phyloP scores from a whole-genome alignment of 768 basidiomycete species.

The Holtermanniella nyarrowii region DNA sequence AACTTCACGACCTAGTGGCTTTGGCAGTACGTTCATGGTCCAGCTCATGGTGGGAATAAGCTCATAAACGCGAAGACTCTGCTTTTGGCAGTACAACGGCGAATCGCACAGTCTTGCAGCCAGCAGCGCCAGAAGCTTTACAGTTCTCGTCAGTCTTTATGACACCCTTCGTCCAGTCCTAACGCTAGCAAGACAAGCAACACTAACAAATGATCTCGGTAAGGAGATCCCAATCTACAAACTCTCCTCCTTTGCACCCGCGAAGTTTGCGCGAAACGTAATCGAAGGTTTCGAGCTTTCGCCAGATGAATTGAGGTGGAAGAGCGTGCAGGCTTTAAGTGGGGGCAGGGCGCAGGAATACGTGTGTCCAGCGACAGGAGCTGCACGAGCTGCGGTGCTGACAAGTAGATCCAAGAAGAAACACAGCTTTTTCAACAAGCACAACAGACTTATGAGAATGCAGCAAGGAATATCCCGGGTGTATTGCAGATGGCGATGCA shows the following conservation, averaged over 20 bases:
- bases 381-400: too few species aligned
- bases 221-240: conserved; percentile 66
- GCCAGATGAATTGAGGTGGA: conserved; percentile 60
- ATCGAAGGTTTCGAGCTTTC: conserved; percentile 58
- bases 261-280: conserved; percentile 56
- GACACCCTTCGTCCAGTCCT: neutral
- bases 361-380: conserved; percentile 46
- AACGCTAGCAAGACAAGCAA: conserved; percentile 47
- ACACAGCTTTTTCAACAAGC: neutral
- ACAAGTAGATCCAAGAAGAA: neutral
- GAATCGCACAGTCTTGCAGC: conserved; percentile 14
- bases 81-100: conserved; percentile 9
- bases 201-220: conserved; percentile 54
- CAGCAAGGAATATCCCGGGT: neutral
- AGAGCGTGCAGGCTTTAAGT: conserved; percentile 49
- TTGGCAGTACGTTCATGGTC: neutral
- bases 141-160: too few species aligned
- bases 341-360: conserved; percentile 54
- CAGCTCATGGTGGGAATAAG: conserved; percentile 9
- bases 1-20: neutral
- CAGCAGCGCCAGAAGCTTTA: conserved; percentile 3
- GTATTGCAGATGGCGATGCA: neutral
- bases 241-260: conserved; percentile 61
- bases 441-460: neutral
- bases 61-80: conserved; percentile 33